These are phyloP conservation scores for Rhododendron mucronatum DNA, from an alignment of 148 eudicot species.

Conservation along the genomic window DNA sequence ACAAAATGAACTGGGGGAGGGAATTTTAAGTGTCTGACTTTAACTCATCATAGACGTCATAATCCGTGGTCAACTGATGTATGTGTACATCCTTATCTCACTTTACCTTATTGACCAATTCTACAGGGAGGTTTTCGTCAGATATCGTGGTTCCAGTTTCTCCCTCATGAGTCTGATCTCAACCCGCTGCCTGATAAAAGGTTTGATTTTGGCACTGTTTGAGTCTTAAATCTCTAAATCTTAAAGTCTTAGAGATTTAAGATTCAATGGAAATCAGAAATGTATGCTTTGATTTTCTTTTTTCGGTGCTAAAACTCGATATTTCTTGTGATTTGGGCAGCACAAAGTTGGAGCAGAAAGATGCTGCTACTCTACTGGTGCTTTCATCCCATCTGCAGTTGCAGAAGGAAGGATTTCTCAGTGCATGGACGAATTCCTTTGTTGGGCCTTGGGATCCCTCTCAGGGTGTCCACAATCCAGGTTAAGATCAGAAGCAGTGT, in stretches of 20 bases:
- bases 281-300: neutral
- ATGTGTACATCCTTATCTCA: neutral
- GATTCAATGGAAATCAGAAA: neutral
- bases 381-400: slow-evolving; percentile 79
- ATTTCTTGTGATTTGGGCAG: slow-evolving; percentile 30
- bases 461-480: slow-evolving; percentile 93
- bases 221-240: neutral
- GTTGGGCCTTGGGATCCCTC: slow-evolving; percentile 99
- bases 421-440: slow-evolving; percentile 90
- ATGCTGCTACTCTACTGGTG: slow-evolving; percentile 57
- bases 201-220: slow-evolving; percentile 21
- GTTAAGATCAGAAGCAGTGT: slow-evolving; percentile 26
- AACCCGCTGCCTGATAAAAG: slow-evolving; percentile 60
- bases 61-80: neutral
- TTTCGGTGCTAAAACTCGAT: slow-evolving; percentile 9
- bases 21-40: neutral
- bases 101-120: slow-evolving; percentile 8
- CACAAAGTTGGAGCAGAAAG: slow-evolving; percentile 49
- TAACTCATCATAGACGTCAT: neutral
- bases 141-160: slow-evolving; percentile 90
- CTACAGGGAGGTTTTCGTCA: slow-evolving; percentile 86
- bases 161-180: slow-evolving; percentile 62
- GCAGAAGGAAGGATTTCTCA: slow-evolving; percentile 86
- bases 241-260: neutral
- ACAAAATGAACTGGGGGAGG: neutral